Evolutionary conservation across 2,329 filamentous ascomycete genomes (phyloP), one percentile per base, ranked within the genome.

Genomic region (Fusarium agapanthi): DNA sequence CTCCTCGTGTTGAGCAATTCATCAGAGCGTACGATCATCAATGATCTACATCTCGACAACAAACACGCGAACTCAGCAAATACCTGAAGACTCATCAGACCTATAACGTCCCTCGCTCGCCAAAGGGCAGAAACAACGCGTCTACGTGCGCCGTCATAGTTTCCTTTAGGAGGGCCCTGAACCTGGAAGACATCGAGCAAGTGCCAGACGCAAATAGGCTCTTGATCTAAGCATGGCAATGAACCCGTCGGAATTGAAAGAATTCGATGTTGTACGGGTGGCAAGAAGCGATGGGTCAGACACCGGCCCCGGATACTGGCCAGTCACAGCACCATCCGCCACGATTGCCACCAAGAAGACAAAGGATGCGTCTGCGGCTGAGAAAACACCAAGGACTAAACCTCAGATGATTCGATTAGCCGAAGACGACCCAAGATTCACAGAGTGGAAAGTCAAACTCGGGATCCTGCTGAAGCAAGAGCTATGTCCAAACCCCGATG

Each of bases 401-500:
- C 82, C 83, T 34, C 83, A 84, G 59, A 85, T 85, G 84, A 73
- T 80, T 18, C 80, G 84, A 14, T 67, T 86, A n/a, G 71, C 81
- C 6, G 82, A 84, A 48, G 81, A 84, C 34, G 84, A 86, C 48
- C 82, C 83, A 15, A 79, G 84, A 24, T 84, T 84, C 58, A 76
- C 82, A 26, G 84, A 86, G 55, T 86, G 83, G 84, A 80, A 81
- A 51, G 79, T 86, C 56, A 86, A 86, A 75, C 69, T 85, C 40
- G 84, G 84, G 3, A 84, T 85, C 24, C 75, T 86, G 20, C 71
- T 86, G 40, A 86, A 85, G 73, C 84, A 85, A 67, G 84, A 86
- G 60, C 77, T 86, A 10, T 79, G 83, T 15, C 83, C 82, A 7
- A 80, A 76, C 24, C 83, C 82, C 12, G 81, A 84, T 28, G 83